Evolutionary conservation across 371 early-diverging fungal genomes (phyloP).

Genomic region (Mucor mucedo): DNA sequence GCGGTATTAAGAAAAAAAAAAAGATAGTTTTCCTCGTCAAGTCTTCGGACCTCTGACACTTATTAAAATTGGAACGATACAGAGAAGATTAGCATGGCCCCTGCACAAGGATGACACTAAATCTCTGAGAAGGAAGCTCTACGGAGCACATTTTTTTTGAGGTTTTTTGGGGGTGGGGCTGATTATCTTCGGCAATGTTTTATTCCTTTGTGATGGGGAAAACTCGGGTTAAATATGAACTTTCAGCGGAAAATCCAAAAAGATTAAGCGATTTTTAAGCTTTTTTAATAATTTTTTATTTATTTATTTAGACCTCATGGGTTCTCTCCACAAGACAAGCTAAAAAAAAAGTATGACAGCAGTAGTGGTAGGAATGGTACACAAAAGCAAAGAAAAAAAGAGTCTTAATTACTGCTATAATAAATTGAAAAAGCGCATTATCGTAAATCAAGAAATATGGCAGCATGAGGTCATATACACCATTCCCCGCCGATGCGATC

Average conservation of each 20-base stretch:
- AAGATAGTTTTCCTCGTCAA: background rate
- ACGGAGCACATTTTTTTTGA: slow-evolving; percentile 33
- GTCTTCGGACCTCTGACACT: slow-evolving; percentile 35
- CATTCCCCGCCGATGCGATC: no score
- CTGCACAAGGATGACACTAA: slow-evolving; percentile 42
- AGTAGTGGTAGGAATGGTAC: no score
- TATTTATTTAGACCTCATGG: background rate
- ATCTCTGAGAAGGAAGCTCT: slow-evolving; percentile 37
- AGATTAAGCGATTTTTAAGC: no score
- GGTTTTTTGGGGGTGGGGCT: background rate
- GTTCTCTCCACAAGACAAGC: no score
- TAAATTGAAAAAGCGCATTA: no score
- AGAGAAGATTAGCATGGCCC: slow-evolving; percentile 41
- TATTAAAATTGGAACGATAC: slow-evolving; percentile 41
- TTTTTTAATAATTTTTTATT: no score
- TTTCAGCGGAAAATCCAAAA: no score
- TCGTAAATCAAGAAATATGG: no score
- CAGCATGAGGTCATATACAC: no score
- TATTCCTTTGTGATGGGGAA: background rate
- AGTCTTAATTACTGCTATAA: no score
- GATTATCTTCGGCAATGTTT: background rate
- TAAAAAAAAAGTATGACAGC: no score
- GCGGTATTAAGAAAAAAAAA: background rate
- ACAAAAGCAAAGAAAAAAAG: no score
- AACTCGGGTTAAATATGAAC: background rate